Evolutionary conservation across 768 basidiomycete species (phyloP), one percentile per base, ranked within the genome.

Genomic region (Chlorophyllum brunneum): DNA sequence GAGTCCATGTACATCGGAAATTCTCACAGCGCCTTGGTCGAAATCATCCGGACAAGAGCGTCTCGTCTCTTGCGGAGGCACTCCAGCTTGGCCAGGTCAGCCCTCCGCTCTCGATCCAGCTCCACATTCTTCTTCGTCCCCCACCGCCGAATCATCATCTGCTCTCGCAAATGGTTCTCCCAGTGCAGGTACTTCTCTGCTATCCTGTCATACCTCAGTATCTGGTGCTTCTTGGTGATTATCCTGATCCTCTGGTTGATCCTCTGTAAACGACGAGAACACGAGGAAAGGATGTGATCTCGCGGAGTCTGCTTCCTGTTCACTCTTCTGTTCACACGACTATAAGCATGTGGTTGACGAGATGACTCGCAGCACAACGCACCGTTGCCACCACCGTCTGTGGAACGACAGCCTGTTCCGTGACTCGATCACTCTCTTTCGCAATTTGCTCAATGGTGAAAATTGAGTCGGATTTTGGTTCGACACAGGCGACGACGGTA

Each of bases 121-220:
- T 51, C 49, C 4, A 34, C 49, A 10, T 51, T 51, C 24, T 18
- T 51, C 24, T 36, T 42, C 31, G 41, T 42, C 0, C 49, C 49
- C 49, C 49, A 51, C 39, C 41, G 13, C 13, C 41, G 29, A 9
- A 51, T 51, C 41, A 51, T 51, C 49, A 51, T 51, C 39, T 51
- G 49, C 24, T 51, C 49, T 4, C 49, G 29, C 1, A 51, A 29
- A 9, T 51, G 49, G 22, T 51, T 41, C 49, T 51, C 40, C 49
- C 49, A 51, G 10, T 51, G 49, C 49, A 51, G 22, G 9, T 51
- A 51, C 41, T 51, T 51, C 27, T 51, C 49, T 5, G 49, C 49
- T 16, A 51, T 43, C 31, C 49, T 31, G 39, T 51, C 49, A 24
- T 51, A 51, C 31, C 41, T 40, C 41, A 51, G 23, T 23, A 51